Evolutionary conservation across 202 grass and related monocot species (phyloP).

Genomic region (Panicum virgatum): DNA sequence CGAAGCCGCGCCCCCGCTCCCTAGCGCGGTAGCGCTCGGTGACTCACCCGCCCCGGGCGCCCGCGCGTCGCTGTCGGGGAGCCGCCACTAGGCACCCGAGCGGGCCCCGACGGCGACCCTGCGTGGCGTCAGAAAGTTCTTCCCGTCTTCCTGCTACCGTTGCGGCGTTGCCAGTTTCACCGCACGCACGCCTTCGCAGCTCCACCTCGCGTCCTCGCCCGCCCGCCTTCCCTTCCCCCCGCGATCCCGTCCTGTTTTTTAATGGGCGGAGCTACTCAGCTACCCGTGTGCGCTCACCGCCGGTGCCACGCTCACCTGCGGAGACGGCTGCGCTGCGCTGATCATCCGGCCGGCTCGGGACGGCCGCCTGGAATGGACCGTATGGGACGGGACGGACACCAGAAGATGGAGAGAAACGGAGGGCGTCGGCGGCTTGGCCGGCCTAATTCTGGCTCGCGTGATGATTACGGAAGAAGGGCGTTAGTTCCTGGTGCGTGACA

Average conservation of each 20-base stretch:
- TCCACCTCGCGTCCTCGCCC: neutral
- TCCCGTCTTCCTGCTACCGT: slow-evolving; percentile 10
- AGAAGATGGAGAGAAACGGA: neutral
- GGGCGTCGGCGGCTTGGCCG: neutral
- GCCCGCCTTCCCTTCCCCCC: slow-evolving; percentile 5
- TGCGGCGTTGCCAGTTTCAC: neutral
- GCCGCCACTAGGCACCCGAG: neutral
- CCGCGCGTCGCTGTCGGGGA: neutral
- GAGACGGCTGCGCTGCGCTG: neutral
- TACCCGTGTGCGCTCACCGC: neutral
- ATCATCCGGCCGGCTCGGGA: neutral
- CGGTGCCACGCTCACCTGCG: neutral
- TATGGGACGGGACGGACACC: neutral
- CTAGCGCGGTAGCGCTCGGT: too few relatives aligned
- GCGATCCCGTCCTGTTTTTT: neutral
- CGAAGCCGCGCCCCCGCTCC: neutral
- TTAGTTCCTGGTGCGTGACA: neutral
- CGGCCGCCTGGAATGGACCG: slow-evolving; percentile 27
- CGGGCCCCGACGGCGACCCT: neutral
- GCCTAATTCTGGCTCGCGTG: neutral
- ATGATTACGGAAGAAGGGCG: neutral
- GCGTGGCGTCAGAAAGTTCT: slow-evolving; percentile 39
- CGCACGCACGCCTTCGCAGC: neutral
- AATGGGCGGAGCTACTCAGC: neutral
- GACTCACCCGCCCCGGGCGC: neutral